Evolutionary conservation across 108 stramenopile genomes (phyloP).

Genomic region (Schizochytrium sp.): DNA sequence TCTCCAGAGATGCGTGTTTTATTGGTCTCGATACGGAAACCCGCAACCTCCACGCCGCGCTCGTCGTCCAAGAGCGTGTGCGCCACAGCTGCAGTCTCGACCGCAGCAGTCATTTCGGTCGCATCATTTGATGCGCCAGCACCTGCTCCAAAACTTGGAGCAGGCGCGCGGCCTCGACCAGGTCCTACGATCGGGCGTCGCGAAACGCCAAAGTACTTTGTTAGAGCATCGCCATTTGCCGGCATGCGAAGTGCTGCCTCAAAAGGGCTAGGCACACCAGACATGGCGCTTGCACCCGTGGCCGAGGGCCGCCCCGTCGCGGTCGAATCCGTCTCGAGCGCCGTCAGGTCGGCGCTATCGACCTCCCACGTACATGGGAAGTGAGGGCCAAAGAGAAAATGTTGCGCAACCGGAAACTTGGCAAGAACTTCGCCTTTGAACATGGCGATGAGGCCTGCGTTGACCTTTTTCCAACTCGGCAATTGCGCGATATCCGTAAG

Average conservation of each 20-base stretch:
- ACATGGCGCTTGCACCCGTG: neutral
- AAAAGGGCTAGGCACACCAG: neutral
- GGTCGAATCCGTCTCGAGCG: neutral
- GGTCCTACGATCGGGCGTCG: neutral
- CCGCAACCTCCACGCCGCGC: neutral
- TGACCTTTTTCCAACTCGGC: constrained; percentile 30
- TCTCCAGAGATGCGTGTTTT: neutral
- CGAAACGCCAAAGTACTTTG: neutral
- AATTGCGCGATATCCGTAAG: constrained; percentile 37
- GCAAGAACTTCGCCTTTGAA: constrained; percentile 43
- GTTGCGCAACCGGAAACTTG: constrained; percentile 49
- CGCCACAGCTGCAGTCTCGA: neutral
- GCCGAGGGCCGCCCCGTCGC: neutral
- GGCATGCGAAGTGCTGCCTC: neutral
- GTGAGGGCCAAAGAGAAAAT: constrained; percentile 43
- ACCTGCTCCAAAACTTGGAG: too few species aligned
- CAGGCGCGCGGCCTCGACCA: neutral
- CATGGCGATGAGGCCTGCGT: constrained; percentile 11
- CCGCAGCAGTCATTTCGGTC: neutral
- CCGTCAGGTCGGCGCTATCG: neutral
- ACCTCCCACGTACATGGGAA: constrained; percentile 40
- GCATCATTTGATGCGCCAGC: too few species aligned
- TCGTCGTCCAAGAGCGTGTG: neutral
- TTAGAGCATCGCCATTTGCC: neutral
- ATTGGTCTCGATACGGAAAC: neutral